Evolutionary conservation across 179 eudicot genomes (phyloP), one percentile per base, ranked within the genome.

Genomic region (Camellia oleifera): DNA sequence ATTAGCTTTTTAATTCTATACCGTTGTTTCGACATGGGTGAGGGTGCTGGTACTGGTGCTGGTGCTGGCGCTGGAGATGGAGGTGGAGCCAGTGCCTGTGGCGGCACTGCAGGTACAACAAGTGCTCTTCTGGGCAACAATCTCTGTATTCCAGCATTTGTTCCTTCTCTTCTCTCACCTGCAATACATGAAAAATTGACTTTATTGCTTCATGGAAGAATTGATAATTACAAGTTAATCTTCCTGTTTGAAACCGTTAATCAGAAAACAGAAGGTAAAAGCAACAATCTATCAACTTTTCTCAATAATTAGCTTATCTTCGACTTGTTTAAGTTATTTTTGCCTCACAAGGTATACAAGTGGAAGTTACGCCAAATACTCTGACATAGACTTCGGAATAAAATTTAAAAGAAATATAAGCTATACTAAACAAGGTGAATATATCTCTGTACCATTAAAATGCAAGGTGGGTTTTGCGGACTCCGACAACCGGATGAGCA

Each of bases 401-500:
- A 32, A 32, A 32, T 32, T 32, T 32, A 32, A 32, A 32, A 32
- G 40, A 32, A 32, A 32, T 1, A 32, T 32, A 32, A 32, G 1
- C 40, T 32, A 1, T 32, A 32, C 40, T 32, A 32, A 32, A 32
- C 40, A 32, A 1, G 40, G 40, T 32, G 40, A 32, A 32, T 0
- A 32, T 32, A 32, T 32, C 40, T 20, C 0, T 74, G 46, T 79
- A 88, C 87, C 87, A 67, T 79, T 42, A 46, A 73, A 60, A 72
- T 80, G 50, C 20, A 66, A 62, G 62, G 78, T 9, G 48, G 73
- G 82, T 76, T 82, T 88, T 15, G 87, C 85, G 5, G 86, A 84
- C 7, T 86, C 87, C 5, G 97, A 89, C 88, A 88, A 82, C 10
- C 87, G 92, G 61, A 93, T 80, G 9, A 93, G 94, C 40, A 78